These are phyloP conservation scores for Pichia sp. DNA, from an alignment of 1,139 yeast genomes.

Conservation along the genomic window DNA sequence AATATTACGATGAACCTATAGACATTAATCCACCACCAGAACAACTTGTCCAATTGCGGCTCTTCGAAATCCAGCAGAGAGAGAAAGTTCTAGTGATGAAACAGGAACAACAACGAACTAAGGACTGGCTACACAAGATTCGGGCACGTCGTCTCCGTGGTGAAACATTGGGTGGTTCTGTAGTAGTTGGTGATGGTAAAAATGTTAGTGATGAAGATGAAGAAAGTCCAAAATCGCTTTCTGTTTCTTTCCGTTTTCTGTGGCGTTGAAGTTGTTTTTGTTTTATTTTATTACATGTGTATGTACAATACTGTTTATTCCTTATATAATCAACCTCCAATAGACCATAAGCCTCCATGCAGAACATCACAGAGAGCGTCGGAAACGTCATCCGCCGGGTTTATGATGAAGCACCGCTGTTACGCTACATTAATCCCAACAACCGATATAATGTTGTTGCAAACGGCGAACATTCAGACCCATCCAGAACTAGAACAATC, in stretches of 20 bases:
- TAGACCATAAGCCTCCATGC: neutral
- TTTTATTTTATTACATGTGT: neutral
- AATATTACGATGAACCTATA: conserved; percentile 35
- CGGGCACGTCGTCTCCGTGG: conserved; percentile 12
- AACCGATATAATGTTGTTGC: conserved; percentile 22
- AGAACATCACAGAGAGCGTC: neutral
- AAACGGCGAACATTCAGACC: conserved; percentile 6
- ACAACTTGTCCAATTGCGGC: conserved; percentile 7
- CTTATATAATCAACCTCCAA: neutral
- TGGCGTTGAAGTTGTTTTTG: conserved; percentile 8
- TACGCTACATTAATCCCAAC: conserved; percentile 21
- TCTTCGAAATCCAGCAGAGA: conserved; percentile 8
- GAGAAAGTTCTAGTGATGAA: neutral
- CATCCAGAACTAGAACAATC: conserved; percentile 12
- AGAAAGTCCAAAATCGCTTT: neutral
- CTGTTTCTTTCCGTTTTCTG: conserved; percentile 6
- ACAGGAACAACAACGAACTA: neutral
- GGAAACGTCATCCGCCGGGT: conserved; percentile 2
- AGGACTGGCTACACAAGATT: conserved; percentile 3
- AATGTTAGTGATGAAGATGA: neutral
- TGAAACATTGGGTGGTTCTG: conserved; percentile 4
- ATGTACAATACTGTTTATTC: neutral
- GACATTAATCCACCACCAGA: conserved; percentile 35
- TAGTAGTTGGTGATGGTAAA: neutral
- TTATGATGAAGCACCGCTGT: conserved; percentile 25